A percentile compares a stretch with the other conserved stretches of the same genome.
phyloP scores from a whole-genome alignment of 2,329 filamentous ascomycete genomes.

The Pseudogymnoascus sp. region DNA sequence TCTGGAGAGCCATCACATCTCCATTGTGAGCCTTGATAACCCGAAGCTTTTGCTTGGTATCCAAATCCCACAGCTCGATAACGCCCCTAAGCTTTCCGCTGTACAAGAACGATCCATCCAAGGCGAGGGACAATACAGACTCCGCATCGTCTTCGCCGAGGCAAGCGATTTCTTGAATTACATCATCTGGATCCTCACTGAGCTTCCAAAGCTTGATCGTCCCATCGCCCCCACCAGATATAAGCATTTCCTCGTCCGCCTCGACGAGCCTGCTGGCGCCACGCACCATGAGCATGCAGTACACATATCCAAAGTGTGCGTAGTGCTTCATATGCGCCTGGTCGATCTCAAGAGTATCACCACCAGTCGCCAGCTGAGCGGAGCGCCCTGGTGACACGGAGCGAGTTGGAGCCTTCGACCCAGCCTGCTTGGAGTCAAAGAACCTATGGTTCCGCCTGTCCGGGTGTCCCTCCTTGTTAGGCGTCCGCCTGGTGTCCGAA shows the following conservation, averaged over 20 bases:
- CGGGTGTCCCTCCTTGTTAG: conserved; percentile 61
- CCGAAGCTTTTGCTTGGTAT: conserved; percentile 82
- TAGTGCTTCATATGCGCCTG: conserved; percentile 75
- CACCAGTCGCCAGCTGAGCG: conserved; percentile 44
- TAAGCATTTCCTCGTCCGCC: conserved; percentile 68
- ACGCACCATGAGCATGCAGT: conserved; percentile 83
- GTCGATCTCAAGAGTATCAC: conserved; percentile 71
- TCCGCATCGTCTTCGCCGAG: conserved; percentile 55
- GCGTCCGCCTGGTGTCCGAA: conserved; percentile 49
- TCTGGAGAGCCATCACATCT: conserved; percentile 79
- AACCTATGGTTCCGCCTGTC: conserved; percentile 76
- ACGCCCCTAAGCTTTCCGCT: conserved; percentile 80
- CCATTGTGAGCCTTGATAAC: conserved; percentile 74
- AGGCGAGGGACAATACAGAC: conserved; percentile 67
- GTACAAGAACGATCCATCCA: conserved; percentile 89
- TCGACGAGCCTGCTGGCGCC: conserved; percentile 61
- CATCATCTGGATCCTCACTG: conserved; percentile 43
- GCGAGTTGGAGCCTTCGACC: conserved; percentile 32
- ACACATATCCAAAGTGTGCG: conserved; percentile 91
- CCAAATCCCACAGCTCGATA: conserved; percentile 93
- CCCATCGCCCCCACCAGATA: conserved; percentile 89
- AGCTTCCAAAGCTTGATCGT: conserved; percentile 91
- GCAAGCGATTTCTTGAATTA: conserved; percentile 61
- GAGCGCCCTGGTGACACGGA: conserved; percentile 35
- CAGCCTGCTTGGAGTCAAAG: conserved; percentile 88